phyloP scores from a whole-genome alignment of 1,284 basidiomycete species.

The Ganoderma sp. region DNA sequence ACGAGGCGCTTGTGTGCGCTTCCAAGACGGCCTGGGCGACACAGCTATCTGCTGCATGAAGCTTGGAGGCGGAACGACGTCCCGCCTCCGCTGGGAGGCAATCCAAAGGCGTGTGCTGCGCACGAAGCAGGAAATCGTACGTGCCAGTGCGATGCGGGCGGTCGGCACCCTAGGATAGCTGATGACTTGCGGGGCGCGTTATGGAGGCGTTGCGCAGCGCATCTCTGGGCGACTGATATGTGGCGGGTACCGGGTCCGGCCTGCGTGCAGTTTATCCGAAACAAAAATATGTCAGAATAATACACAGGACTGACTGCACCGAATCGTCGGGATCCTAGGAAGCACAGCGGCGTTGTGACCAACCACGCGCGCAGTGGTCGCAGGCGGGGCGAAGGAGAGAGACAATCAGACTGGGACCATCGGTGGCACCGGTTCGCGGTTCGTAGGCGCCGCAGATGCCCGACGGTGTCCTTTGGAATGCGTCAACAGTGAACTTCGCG shows the following conservation, averaged over 20 bases:
- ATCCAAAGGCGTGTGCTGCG: not conserved
- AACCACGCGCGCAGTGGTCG: not conserved
- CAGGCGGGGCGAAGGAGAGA: not conserved
- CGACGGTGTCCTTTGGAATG: not conserved
- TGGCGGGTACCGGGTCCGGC: not conserved
- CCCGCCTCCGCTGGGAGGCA: not conserved
- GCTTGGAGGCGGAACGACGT: not conserved
- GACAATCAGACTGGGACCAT: constrained; percentile 12
- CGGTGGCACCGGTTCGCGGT: constrained; percentile 1
- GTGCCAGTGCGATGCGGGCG: not conserved
- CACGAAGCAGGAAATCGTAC: not conserved
- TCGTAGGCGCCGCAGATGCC: not conserved
- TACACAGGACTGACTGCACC: not conserved
- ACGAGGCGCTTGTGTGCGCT: not conserved
- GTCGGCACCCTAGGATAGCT: not conserved
- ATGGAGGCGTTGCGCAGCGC: constrained; percentile 5
- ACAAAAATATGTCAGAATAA: not conserved
- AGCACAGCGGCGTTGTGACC: not conserved
- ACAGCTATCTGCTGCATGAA: not conserved
- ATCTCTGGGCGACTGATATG: not conserved
- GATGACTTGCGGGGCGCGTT: too few species aligned
- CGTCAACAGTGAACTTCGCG: not conserved
- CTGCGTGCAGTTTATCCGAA: not conserved
- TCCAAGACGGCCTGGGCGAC: not conserved
- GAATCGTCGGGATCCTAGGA: not conserved